Evolutionary conservation across 768 basidiomycete genomes (phyloP).

Genomic region (Boletus sensibilis): DNA sequence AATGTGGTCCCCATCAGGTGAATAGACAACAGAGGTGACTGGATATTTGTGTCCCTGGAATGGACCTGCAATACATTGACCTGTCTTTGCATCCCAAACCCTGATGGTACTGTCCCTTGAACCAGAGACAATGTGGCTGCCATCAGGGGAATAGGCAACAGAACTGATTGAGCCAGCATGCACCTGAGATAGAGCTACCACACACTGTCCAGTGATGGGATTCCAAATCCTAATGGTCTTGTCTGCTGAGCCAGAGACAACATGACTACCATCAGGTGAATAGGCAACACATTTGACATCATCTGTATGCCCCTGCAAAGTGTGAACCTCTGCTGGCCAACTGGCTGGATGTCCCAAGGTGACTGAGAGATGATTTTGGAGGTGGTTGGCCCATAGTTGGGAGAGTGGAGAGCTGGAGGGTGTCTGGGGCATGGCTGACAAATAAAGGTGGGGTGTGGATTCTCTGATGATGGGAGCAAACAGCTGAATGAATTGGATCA

Average conservation of each 20-base stretch:
- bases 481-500: conserved; percentile 28
- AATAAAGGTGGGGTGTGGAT: conserved; percentile 39
- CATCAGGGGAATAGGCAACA: conserved; percentile 29
- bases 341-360: conserved; percentile 2
- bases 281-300: conserved; percentile 16
- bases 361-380: conserved; percentile 13
- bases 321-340: conserved; percentile 21
- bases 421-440: conserved; percentile 38
- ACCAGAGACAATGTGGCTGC: conserved; percentile 15
- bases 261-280: conserved; percentile 21
- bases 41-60: conserved; percentile 3
- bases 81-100: conserved; percentile 21
- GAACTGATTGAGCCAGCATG: background rate
- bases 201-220: conserved; percentile 16
- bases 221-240: conserved; percentile 21
- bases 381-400: conserved; percentile 22
- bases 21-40: conserved; percentile 15
- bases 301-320: conserved; percentile 15
- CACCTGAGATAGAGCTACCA: background rate
- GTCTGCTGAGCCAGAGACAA: conserved; percentile 29
- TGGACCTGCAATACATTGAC: conserved; percentile 14
- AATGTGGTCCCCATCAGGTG: conserved; percentile 21
- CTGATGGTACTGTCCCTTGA: conserved; percentile 13
- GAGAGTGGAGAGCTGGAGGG: conserved; percentile 28
- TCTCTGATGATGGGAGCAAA: conserved; percentile 32